These are phyloP conservation scores for Balansia obtecta DNA, from an alignment of 2,329 filamentous ascomycete genomes.

Conservation along the genomic window DNA sequence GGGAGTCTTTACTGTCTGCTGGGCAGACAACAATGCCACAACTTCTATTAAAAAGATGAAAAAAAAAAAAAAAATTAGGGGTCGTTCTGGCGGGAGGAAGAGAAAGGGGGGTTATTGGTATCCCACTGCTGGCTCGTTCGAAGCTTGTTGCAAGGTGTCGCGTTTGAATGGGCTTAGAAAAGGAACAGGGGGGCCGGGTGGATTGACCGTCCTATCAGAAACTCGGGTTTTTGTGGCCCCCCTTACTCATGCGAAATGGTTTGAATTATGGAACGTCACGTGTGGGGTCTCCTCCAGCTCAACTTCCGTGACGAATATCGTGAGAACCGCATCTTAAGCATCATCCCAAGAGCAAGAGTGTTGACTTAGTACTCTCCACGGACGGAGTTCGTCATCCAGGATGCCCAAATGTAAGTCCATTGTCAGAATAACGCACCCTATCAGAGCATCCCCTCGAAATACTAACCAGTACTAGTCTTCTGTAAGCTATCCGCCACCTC, in stretches of 20 bases:
- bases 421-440: slow-evolving; percentile 16
- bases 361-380: not conserved
- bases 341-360: not conserved
- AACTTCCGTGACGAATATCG: not conserved
- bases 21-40: slow-evolving; percentile 6
- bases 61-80: not conserved
- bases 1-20: not conserved
- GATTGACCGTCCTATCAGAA: not conserved
- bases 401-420: slow-evolving; percentile 13
- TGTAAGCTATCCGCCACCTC: slow-evolving; percentile 11
- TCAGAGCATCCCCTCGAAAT: not conserved
- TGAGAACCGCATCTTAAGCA: not conserved
- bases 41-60: not conserved
- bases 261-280: not conserved
- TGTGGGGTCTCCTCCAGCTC: not conserved
- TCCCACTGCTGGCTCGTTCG: not conserved
- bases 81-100: not conserved
- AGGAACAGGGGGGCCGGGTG: not conserved
- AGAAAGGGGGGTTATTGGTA: not conserved
- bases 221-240: not conserved
- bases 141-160: slow-evolving; percentile 7
- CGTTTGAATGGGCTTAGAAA: slow-evolving; percentile 2
- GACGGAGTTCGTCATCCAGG: not conserved
- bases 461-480: slow-evolving; percentile 14
- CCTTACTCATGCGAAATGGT: no score